Evolutionary conservation across 163 green algal genomes (phyloP), one percentile per base, ranked within the genome.

Genomic region (Prototheca stagnorum): DNA sequence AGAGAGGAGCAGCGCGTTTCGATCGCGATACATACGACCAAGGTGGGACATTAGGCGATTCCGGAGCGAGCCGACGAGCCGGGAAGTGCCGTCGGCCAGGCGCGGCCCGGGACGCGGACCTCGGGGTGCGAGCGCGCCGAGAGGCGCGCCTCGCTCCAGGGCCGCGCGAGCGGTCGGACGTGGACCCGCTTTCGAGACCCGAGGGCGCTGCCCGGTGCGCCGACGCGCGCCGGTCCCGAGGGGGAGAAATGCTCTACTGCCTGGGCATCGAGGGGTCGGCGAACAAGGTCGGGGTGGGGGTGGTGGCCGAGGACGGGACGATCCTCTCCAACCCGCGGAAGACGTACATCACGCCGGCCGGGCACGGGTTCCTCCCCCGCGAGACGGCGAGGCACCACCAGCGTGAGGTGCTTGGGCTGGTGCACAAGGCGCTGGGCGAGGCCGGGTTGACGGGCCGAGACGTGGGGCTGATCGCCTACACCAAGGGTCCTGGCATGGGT

Each of bases 401-500:
- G 49, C 35, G 62, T 26, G 64, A 55, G 55, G 61, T 55, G 23
- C 37, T 70, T 27, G 20, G 35, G 21, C 57, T 90, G 21, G 70
- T 87, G 17, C 47, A 79, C 27, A 35, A 77, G 44, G 78, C 80
- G 12, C 49, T 90, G n/a, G 33, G 69, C 3, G 57, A 81, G 33
- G 79, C 77, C 3, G 42, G 49, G 3, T 21, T 88, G 5, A 53
- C 35, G 1, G 64, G 72, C 2, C 8, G 44, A n/a, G 57, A 91
- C 17, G 69, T 93, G 5, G 50, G 59, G 22, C 68, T 52, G 35
- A 81, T 86, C 16, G 77, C 74, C 2, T 86, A 70, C 43, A 85
- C 77, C 23, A 86, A 85, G 72, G 85, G 85, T 2, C 85, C 85
- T 17, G 85, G 85, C 43, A 95, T 95, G 85, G 85, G 85, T 3